Conservation (phyloP, 2,329 filamentous ascomycete genomes). For the Hirsutella minnesotensis region DNA sequence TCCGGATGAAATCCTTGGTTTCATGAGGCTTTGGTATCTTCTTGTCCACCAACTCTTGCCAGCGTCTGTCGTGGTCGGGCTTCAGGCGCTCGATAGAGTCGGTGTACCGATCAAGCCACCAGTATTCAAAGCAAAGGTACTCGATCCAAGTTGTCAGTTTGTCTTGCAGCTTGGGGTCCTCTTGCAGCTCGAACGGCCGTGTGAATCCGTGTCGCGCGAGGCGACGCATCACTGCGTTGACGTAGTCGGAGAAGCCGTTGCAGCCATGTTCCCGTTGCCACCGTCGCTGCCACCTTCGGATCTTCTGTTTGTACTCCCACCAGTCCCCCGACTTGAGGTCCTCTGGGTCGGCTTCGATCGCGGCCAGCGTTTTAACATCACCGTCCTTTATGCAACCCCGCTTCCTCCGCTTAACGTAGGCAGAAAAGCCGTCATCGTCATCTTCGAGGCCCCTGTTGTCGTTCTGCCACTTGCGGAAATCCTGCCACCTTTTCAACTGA, state of each 20-base stretch:
- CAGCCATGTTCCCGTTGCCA: conserved; percentile 7
- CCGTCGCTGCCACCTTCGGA: conserved; percentile 3
- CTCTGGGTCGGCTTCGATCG: conserved; percentile 6
- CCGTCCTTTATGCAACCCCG: background rate
- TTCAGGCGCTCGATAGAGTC: conserved; percentile 9
- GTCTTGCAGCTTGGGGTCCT: conserved; percentile 16
- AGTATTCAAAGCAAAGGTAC: conserved; percentile 19
- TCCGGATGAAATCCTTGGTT: conserved; percentile 6
- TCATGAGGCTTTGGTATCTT: conserved; percentile 12
- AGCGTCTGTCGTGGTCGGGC: conserved; percentile 14
- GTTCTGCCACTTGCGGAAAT: conserved; percentile 8
- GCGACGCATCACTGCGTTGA: conserved; percentile 11
- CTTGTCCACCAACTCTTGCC: conserved; percentile 17
- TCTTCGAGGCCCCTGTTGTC: background rate
- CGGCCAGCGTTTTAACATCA: background rate
- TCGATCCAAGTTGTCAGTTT: conserved; percentile 23
- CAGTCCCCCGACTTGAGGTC: conserved; percentile 2
- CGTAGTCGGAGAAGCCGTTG: conserved; percentile 13
- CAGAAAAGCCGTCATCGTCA: background rate
- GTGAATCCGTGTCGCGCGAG: conserved; percentile 17
- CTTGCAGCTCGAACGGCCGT: conserved; percentile 15
- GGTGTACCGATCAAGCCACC: conserved; percentile 11
- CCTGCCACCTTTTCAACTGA: background rate
- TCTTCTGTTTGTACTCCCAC: conserved; percentile 4
- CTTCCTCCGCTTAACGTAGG: background rate